Evolutionary conservation across 2,329 filamentous ascomycete genomes (phyloP).

Genomic region (Trichoderma atroviride): DNA sequence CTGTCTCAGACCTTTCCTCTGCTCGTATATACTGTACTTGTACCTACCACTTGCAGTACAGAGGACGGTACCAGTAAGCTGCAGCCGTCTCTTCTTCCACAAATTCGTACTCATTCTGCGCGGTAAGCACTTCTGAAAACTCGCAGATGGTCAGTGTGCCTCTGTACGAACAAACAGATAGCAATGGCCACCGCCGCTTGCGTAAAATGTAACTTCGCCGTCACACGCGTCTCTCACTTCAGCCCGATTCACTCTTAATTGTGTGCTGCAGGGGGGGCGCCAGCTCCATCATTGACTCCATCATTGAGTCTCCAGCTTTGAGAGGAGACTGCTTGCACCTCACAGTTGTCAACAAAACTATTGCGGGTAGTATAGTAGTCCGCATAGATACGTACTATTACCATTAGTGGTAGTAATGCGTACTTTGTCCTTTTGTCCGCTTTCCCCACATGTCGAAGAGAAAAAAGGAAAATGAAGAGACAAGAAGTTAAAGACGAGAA

Average conservation of each 20-base stretch:
- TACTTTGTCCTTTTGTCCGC: background rate
- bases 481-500: background rate
- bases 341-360: background rate
- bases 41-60: background rate
- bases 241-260: background rate
- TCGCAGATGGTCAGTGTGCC: background rate
- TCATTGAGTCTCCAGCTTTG: background rate
- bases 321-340: background rate
- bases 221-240: background rate
- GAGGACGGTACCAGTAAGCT: background rate
- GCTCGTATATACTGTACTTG: background rate
- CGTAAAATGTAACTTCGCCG: slow-evolving; percentile 1
- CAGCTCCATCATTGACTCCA: background rate
- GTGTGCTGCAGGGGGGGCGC: background rate
- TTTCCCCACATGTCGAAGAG: background rate
- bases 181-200: background rate
- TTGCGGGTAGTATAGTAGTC: background rate
- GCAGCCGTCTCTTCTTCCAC: background rate
- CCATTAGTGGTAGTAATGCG: background rate
- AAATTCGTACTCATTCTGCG: slow-evolving; percentile 1
- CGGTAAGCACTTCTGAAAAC: background rate
- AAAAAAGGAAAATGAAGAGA: background rate
- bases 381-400: background rate
- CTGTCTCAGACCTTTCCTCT: slow-evolving; percentile 13
- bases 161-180: background rate